Evolutionary conservation across 306 rosid species (phyloP), one percentile per base, ranked within the genome.

Genomic region (Oemleria cerasiformis): DNA sequence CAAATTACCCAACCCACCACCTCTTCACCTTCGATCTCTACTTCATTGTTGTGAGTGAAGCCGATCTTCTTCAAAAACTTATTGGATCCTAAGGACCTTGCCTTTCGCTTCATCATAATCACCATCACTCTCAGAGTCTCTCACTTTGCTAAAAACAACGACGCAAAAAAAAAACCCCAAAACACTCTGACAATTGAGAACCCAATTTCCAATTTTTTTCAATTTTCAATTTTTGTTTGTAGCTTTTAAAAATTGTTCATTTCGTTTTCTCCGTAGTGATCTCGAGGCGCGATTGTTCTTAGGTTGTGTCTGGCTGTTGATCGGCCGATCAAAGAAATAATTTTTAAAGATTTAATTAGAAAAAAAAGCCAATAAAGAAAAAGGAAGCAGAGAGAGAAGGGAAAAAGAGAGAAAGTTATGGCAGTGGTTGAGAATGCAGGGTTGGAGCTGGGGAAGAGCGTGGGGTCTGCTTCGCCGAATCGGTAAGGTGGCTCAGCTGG

Each of bases 391-490:
- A 38, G 41, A 39, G 45, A n/a, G 39, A 60, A 14, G 21, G 23
- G 30, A 39, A 25, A 48, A 44, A 16, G 45, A 51, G 34, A 61
- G n/a, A 19, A 19, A 65, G 47, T 54, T 40, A 81, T 73, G 82
- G 82, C 82, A 17, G 82, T 78, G 78, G 78, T 78, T 61, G 82
- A 78, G 75, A 78, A 73, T 68, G 82, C 78, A 43, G 82, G 78
- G 20, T 71, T 47, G 66, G 82, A 78, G 72, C 56, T 64, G 42
- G 80, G 65, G 41, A 57, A 72, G 62, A 56, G 41, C 65, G 83
- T 63, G 72, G 78, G 79, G 64, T 69, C 75, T 34, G 75, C 75
- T 42, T 63, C 75, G n/a, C 53, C 74, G 41, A 80, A 69, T 73
- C 77, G 76, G 64, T 2, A 66, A 63, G 71, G 40, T 45, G 55